These are phyloP conservation scores for Primulina tabacum DNA, from an alignment of 257 asterid genomes.

Conservation along the genomic window DNA sequence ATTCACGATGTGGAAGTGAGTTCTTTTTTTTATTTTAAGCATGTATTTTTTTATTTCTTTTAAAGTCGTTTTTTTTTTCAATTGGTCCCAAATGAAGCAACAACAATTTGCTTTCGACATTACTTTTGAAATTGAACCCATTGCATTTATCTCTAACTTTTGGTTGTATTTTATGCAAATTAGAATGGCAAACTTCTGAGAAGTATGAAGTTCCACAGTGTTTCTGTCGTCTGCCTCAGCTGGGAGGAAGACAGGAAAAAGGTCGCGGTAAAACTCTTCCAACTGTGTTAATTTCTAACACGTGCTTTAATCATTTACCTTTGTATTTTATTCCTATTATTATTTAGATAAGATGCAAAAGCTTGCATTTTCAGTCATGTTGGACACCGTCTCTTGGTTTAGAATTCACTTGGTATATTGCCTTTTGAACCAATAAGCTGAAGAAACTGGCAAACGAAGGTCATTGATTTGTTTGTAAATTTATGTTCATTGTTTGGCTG, in stretches of 20 bases:
- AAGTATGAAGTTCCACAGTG: slow-evolving; percentile 64
- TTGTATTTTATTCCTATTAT: neutral
- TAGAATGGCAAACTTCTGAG: slow-evolving; percentile 93
- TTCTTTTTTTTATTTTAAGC: slow-evolving; percentile 7
- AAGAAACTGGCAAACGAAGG: neutral
- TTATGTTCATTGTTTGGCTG: slow-evolving; percentile 8
- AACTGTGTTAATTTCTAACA: slow-evolving; percentile 14
- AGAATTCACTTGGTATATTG: neutral
- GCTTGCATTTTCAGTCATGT: neutral
- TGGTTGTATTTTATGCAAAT: slow-evolving; percentile 26
- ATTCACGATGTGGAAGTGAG: slow-evolving; percentile 95
- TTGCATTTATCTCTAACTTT: slow-evolving; percentile 15
- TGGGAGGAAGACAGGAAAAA: slow-evolving; percentile 85
- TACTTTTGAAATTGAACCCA: slow-evolving; percentile 6
- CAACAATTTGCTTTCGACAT: neutral
- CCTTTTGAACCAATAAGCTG: neutral
- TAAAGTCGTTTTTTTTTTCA: neutral
- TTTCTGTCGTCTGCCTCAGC: slow-evolving; percentile 75
- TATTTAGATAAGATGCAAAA: neutral
- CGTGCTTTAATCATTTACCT: slow-evolving; percentile 10
- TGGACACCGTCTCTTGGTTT: neutral
- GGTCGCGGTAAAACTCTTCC: slow-evolving; percentile 40
- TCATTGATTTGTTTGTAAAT: slow-evolving; percentile 8
- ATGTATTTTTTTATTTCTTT: slow-evolving; percentile 1
- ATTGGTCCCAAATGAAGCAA: neutral